Base-by-base conservation (phyloP, 345 rosid genomes). In the Eutrema heterophyllum region DNA sequence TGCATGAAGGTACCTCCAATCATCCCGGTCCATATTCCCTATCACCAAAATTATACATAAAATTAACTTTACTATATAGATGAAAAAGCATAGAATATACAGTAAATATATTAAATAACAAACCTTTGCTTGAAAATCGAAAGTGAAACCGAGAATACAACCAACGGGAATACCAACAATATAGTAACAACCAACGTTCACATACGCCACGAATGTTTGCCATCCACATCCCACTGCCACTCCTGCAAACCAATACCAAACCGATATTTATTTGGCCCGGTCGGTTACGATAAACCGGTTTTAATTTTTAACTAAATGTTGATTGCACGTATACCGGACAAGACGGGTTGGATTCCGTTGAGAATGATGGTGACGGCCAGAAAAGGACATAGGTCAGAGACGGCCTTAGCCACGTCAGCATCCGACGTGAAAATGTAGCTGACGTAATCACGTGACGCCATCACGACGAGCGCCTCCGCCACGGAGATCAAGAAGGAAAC, bases 221-320 rank as follows among this genome's bases (percentile, higher is more conserved):
- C 95, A 89, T 76, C 92, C 95, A 50, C 95, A 84, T 21, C 95
- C 95, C 39, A 89, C 88, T 2, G 95, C 91, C 81, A 87, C 91
- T 14, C 95, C 89, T 89, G 41, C 64, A 76, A 50, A 40, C 5
- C 36, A 3, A 40, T 24, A 56, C n/a, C 64, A 38, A 38, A 38
- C 11, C 16, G 64, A 38, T 0, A 18, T 11, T 38, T 16, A 58
- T 58, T 57, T 58, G n/a, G 44, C 5, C 45, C 45, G 9, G 8
- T 57, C 14, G 63, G 63, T 38, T 58, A 18, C 16, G 1, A 0
- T 58, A 38, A 2, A 58, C 44, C 27, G 32, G 8, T 5, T 58
- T 18, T 2, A 36, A 10, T 58, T 30, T 56, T 27, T 1, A 24
- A 53, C 38, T 29, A 14, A 43, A 13, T 10, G 13, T 27, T 52